Percentiles rank a stretch among this genome's conserved stretches.
Conservation (phyloP, 2,329 filamentous ascomycete species). For the Talaromyces sp. region DNA sequence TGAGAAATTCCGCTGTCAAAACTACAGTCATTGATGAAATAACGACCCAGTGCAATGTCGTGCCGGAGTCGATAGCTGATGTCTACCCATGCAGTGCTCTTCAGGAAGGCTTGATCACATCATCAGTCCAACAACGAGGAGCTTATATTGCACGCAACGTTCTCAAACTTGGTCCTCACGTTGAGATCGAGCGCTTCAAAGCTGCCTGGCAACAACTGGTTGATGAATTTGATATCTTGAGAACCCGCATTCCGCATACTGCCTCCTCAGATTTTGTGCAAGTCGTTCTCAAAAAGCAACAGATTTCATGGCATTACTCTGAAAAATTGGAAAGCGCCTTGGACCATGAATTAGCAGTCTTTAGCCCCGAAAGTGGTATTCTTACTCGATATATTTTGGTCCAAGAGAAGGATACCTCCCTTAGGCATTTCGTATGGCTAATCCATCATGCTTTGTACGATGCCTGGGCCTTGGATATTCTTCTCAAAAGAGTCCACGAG, state of each 20-base stretch:
- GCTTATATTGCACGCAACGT: slow-evolving; percentile 49
- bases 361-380: slow-evolving; percentile 34
- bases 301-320: slow-evolving; percentile 35
- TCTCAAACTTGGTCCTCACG: slow-evolving; percentile 35
- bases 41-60: slow-evolving; percentile 30
- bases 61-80: slow-evolving; percentile 32
- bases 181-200: slow-evolving; percentile 45
- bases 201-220: slow-evolving; percentile 46
- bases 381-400: slow-evolving; percentile 38
- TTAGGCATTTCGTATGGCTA: slow-evolving; percentile 47
- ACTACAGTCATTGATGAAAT: slow-evolving; percentile 29
- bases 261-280: slow-evolving; percentile 38
- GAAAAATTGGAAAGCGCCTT: slow-evolving; percentile 28
- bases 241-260: slow-evolving; percentile 46
- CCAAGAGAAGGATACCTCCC: slow-evolving; percentile 23
- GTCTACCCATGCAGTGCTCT: slow-evolving; percentile 45
- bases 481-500: slow-evolving; percentile 37
- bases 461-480: slow-evolving; percentile 33
- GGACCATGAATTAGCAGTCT: slow-evolving; percentile 26
- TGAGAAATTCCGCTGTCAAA: slow-evolving; percentile 22
- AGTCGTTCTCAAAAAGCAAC: slow-evolving; percentile 36
- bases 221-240: slow-evolving; percentile 45
- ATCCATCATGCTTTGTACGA: slow-evolving; percentile 22
- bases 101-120: slow-evolving; percentile 46
- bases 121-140: slow-evolving; percentile 47